phyloP scores from a whole-genome alignment of 495 filamentous ascomycete genomes.

The Annulohypoxylon stygium region DNA sequence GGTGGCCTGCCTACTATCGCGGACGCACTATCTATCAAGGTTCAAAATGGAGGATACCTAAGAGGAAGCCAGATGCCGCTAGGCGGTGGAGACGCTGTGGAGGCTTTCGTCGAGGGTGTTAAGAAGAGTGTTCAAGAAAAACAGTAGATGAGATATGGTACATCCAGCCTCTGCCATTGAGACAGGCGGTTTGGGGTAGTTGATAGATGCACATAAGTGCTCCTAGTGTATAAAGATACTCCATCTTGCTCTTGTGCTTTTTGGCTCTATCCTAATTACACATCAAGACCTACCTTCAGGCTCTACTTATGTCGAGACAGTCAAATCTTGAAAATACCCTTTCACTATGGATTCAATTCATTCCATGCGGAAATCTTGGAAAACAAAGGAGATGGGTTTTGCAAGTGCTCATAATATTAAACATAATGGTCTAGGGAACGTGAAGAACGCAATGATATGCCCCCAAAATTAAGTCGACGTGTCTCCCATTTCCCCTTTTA shows the following conservation, averaged over 20 bases:
- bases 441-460: slow-evolving; percentile 30
- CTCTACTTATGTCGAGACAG: too few species aligned
- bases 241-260: neutral
- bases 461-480: neutral
- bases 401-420: slow-evolving; percentile 47
- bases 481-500: slow-evolving; percentile 1
- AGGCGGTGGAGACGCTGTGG: slow-evolving; percentile 89
- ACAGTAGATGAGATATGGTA: slow-evolving; percentile 47
- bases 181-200: neutral
- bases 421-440: slow-evolving; percentile 28
- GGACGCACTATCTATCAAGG: slow-evolving; percentile 81
- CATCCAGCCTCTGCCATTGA: neutral
- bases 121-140: slow-evolving; percentile 78
- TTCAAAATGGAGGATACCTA: slow-evolving; percentile 86
- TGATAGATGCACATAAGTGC: slow-evolving; percentile 1
- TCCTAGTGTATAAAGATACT: neutral
- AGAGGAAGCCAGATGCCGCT: slow-evolving; percentile 80
- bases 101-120: slow-evolving; percentile 90
- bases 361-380: neutral
- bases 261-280: neutral
- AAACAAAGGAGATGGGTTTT: neutral
- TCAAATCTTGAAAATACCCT: neutral
- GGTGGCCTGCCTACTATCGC: slow-evolving; percentile 92
- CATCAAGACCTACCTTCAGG: neutral
- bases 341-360: neutral